Base-by-base conservation (phyloP, 331 rosid genomes). In the Quercus phellos region DNA sequence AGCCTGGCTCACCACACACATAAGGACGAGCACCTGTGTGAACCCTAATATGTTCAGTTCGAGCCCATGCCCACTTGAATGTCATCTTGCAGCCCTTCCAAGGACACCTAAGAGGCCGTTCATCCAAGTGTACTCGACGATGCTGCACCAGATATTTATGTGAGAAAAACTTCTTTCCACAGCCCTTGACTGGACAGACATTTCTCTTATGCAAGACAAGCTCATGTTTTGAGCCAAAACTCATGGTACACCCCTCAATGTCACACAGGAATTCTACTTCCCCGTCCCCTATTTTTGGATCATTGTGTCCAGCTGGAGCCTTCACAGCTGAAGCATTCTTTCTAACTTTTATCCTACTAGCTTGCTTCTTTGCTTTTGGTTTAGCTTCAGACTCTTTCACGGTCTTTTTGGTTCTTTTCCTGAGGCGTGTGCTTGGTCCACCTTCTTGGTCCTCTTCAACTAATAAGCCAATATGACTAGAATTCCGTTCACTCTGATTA, bases 81-180 rank as follows among this genome's bases (percentile, higher is more conserved):
- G 91, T 90, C 97, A 92, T 94, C 92, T 92, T 92, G 92, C 97
- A 94, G 64, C 98, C 98, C 87, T 88, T 94, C 98, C 98, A 92
- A 16, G 98, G 98, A 64, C 98, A 94, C 88, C 81, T 82, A 61
- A 94, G 86, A 71, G 99, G 99, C n/a, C 96, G 95, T 42, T 94
- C 99, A 70, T 94, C 99, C 85, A 82, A 70, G 69, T 94, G 99
- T 74, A 94, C 99, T 68, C 97, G 87, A 2, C 97, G 91, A 73
- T 94, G 99, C 79, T 94, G 99, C 85, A 94, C 95, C 76, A 94
- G 91, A 87, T 94, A 92, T 79, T 94, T 94, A 81, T 92, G 97
- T 0, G 99, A 92, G 95, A 92, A 92, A 76, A 94, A 94, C 82
- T 89, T 94, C 89, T 94, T 94, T 18, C 91, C 97, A 19, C 99